Evolutionary conservation across 495 filamentous ascomycete genomes (phyloP).

Genomic region (Penicillium egyptiacum): DNA sequence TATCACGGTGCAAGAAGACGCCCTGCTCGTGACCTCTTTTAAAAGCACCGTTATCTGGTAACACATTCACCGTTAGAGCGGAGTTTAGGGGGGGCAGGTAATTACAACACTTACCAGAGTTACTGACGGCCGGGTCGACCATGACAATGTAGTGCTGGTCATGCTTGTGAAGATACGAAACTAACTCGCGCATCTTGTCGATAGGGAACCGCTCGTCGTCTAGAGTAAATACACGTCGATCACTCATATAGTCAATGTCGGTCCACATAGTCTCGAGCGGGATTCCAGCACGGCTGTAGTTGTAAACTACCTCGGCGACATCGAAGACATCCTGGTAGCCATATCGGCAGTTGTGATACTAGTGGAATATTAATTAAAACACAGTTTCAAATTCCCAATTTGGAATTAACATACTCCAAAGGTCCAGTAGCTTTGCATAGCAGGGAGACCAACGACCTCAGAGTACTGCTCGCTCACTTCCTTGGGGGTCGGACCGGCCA

Average conservation of each 20-base stretch:
- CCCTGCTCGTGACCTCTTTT: constrained; percentile 59
- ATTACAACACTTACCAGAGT: constrained; percentile 32
- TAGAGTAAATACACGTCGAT: constrained; percentile 67
- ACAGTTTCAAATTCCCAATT: not conserved
- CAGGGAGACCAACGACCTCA: constrained; percentile 64
- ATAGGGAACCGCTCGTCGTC: constrained; percentile 73
- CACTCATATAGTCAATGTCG: constrained; percentile 79
- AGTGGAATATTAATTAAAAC: constrained; percentile 2
- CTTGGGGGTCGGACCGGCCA: constrained; percentile 69
- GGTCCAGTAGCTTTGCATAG: constrained; percentile 84
- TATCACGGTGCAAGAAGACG: constrained; percentile 60
- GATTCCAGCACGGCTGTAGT: constrained; percentile 73
- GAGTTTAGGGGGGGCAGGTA: not conserved
- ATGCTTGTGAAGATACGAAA: constrained; percentile 68
- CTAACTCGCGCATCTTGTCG: constrained; percentile 63
- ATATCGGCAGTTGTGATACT: constrained; percentile 80
- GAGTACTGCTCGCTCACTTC: constrained; percentile 75
- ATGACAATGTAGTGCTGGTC: constrained; percentile 82
- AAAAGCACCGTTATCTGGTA: constrained; percentile 61
- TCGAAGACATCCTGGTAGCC: constrained; percentile 76
- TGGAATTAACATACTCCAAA: constrained; percentile 54
- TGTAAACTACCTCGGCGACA: constrained; percentile 75
- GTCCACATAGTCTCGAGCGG: constrained; percentile 91
- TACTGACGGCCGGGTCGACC: constrained; percentile 77
- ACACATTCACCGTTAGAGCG: not conserved